A percentile compares a stretch with the other conserved stretches of the same genome.
Conservation (phyloP, 441 rosid genomes). For the Aleurites moluccanus region DNA sequence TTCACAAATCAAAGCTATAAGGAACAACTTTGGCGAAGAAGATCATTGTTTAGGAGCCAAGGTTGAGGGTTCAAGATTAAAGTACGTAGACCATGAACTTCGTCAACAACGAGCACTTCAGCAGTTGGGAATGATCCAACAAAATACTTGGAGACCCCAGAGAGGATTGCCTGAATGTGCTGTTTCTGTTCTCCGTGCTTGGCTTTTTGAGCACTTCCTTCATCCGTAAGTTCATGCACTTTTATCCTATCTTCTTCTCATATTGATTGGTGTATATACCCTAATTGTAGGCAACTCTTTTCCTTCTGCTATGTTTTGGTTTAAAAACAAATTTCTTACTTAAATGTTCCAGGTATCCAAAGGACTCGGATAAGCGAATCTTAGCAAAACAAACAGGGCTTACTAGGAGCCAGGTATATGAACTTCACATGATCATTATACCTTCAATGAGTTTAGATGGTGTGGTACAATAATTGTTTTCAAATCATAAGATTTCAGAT, state of each 20-base stretch:
- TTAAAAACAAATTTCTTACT: background rate
- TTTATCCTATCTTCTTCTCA: no score
- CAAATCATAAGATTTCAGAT: no score
- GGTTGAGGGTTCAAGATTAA: conserved; percentile 53
- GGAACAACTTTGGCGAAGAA: conserved; percentile 72
- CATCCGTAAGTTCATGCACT: conserved; percentile 94
- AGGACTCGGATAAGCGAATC: conserved; percentile 78
- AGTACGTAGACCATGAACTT: conserved; percentile 66
- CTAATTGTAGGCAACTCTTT: no score
- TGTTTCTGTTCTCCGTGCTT: conserved; percentile 76
- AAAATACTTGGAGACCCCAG: conserved; percentile 77
- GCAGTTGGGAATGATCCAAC: conserved; percentile 92
- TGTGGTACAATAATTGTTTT: no score
- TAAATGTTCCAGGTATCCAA: conserved; percentile 61
- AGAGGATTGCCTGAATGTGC: conserved; percentile 91
- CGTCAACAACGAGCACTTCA: conserved; percentile 93
- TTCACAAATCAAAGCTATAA: conserved; percentile 57
- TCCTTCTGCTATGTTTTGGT: no score
- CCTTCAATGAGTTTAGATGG: no score
- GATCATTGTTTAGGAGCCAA: conserved; percentile 54
- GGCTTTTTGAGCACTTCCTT: conserved; percentile 95
- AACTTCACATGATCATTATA: no score
- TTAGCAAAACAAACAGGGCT: conserved; percentile 83
- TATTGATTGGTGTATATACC: no score
- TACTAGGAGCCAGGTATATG: conserved; percentile 72